These are phyloP conservation scores for Durusdinium trenchii DNA, from an alignment of 73 alveolate genomes.

Conservation along the genomic window DNA sequence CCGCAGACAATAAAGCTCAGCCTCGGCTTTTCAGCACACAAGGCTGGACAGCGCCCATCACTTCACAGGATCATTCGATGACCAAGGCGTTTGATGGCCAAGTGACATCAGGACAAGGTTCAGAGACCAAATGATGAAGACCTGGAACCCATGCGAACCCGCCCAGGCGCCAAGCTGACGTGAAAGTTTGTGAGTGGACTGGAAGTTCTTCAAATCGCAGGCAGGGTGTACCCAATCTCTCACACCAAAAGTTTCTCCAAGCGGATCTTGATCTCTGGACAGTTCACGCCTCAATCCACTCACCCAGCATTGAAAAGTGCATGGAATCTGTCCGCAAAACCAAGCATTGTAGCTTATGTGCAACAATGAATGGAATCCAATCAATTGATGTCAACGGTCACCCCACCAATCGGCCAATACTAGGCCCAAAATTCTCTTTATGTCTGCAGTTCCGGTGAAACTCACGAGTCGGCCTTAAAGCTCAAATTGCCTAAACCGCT, in stretches of 20 bases:
- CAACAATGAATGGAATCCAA: too few species aligned
- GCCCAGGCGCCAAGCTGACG: background rate
- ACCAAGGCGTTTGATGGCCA: too few species aligned
- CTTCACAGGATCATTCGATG: too few species aligned
- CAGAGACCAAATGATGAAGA: constrained; percentile 27
- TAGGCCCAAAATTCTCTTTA: too few species aligned
- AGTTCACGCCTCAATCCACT: background rate
- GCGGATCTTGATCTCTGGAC: background rate
- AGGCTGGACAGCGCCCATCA: too few species aligned
- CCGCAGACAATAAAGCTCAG: background rate
- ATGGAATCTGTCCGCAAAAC: too few species aligned
- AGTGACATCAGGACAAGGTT: constrained; percentile 26
- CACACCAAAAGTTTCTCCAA: background rate
- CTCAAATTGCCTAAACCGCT: constrained; percentile 6
- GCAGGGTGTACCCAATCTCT: constrained; percentile 22
- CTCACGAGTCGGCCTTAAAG: background rate
- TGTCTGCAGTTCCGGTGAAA: too few species aligned
- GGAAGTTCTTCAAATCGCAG: background rate
- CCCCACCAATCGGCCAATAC: too few species aligned
- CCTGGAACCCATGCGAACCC: constrained; percentile 20
- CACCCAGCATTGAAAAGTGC: background rate
- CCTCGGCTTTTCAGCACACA: background rate
- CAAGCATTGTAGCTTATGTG: too few species aligned
- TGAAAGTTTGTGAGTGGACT: background rate
- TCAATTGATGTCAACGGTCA: too few species aligned